Evolutionary conservation across 2,329 filamentous ascomycete species (phyloP).

Genomic region (Elsinoe necatrix): DNA sequence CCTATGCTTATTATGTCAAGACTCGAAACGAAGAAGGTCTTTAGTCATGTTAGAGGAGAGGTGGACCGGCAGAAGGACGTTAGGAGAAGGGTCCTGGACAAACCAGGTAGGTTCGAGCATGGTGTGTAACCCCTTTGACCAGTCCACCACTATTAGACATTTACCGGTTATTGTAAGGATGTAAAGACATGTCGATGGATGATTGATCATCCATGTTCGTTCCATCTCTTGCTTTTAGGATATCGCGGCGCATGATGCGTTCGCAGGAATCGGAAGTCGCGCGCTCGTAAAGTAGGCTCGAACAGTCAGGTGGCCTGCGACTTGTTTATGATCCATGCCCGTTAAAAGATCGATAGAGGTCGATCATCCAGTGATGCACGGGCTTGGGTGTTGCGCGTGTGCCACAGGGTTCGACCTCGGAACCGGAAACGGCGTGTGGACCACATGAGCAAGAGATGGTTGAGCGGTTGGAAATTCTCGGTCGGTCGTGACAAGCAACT

Average conservation of each 20-base stretch:
- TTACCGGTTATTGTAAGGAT: not conserved
- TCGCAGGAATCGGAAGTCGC: not conserved
- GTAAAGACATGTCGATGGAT: not conserved
- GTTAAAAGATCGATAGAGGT: conserved; percentile 14
- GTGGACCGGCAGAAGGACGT: not conserved
- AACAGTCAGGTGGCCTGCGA: conserved; percentile 5
- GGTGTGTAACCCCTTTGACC: not conserved
- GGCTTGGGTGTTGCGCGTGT: conserved; percentile 11
- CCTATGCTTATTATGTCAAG: not conserved
- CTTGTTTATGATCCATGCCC: conserved; percentile 12
- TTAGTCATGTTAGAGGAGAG: not conserved
- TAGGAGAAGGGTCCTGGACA: not conserved
- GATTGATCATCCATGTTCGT: not conserved
- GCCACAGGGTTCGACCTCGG: conserved; percentile 12
- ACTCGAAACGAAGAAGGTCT: not conserved
- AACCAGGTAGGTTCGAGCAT: not conserved
- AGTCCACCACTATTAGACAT: not conserved
- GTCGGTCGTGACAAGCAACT: conserved; percentile 6
- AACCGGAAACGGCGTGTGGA: conserved; percentile 3
- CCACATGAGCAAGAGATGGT: conserved; percentile 8
- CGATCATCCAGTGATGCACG: conserved; percentile 14
- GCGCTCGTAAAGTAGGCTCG: not conserved
- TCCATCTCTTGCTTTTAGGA: not conserved
- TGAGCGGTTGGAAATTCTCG: conserved; percentile 5
- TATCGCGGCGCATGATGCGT: not conserved